phyloP scores from a whole-genome alignment of 1,284 basidiomycete genomes.

The Irpex sp. region DNA sequence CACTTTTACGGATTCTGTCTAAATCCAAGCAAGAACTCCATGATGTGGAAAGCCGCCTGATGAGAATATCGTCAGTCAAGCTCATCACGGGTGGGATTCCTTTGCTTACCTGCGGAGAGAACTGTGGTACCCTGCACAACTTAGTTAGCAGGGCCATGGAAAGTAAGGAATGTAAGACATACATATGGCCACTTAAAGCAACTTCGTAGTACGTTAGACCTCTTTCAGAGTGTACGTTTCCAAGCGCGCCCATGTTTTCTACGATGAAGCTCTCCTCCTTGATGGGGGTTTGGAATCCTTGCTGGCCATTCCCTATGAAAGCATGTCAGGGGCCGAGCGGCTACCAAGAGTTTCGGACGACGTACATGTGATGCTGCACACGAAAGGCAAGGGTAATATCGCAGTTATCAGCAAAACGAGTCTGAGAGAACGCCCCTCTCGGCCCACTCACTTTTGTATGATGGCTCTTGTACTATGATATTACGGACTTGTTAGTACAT shows the following conservation, averaged over 20 bases:
- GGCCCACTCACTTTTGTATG: constrained; percentile 33
- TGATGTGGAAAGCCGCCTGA: constrained; percentile 74
- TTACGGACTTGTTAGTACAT: neutral
- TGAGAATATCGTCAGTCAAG: neutral
- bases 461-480: constrained; percentile 24
- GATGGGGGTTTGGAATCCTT: constrained; percentile 81
- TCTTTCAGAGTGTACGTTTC: constrained; percentile 71
- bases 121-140: constrained; percentile 78
- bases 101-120: constrained; percentile 63
- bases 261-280: constrained; percentile 73
- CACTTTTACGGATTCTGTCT: constrained; percentile 36
- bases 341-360: constrained; percentile 9
- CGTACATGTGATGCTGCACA: constrained; percentile 78
- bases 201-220: constrained; percentile 76
- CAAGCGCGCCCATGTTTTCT: constrained; percentile 73
- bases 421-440: neutral
- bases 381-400: neutral
- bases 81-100: neutral
- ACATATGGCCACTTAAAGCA: constrained; percentile 79
- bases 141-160: no score
- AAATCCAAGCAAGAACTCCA: constrained; percentile 78
- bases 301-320: constrained; percentile 63
- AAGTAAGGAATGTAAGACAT: no score
- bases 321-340: constrained; percentile 19
- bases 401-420: neutral